Conservation (phyloP, 2,329 filamentous ascomycete species). For the Fusarium compactum region DNA sequence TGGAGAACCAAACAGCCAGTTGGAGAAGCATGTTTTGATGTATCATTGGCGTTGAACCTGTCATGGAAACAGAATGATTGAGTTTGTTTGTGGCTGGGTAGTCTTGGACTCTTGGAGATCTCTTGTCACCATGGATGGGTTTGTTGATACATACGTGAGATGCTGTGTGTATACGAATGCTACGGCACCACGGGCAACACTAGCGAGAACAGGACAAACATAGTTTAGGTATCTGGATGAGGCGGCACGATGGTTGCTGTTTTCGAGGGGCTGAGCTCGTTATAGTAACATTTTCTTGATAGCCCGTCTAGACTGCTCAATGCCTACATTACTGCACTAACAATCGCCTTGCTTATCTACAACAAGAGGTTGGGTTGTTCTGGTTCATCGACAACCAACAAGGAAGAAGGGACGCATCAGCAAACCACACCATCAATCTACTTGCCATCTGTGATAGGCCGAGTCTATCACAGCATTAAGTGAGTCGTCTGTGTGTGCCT, state of each 20-base stretch:
- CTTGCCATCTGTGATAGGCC: background rate
- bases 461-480: background rate
- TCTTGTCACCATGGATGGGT: background rate
- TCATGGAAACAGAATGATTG: conserved; percentile 3
- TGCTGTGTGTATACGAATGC: conserved; percentile 13
- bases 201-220: conserved; percentile 1
- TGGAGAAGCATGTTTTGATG: conserved; percentile 6
- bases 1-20: conserved; percentile 16
- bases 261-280: conserved; percentile 5
- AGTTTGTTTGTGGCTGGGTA: conserved; percentile 28
- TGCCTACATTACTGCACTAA: background rate
- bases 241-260: background rate
- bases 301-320: background rate
- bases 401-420: background rate
- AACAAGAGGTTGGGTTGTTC: conserved; percentile 1
- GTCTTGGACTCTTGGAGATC: conserved; percentile 17
- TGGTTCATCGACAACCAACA: background rate
- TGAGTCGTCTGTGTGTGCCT: conserved; percentile 5
- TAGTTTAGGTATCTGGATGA: background rate
- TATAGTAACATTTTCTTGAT: conserved; percentile 1
- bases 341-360: conserved; percentile 7
- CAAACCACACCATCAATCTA: conserved; percentile 2
- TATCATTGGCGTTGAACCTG: conserved; percentile 16
- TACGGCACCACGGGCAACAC: conserved; percentile 22
- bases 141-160: conserved; percentile 19